phyloP scores from a whole-genome alignment of 2,329 filamentous ascomycete genomes.

The Colletotrichum musae region DNA sequence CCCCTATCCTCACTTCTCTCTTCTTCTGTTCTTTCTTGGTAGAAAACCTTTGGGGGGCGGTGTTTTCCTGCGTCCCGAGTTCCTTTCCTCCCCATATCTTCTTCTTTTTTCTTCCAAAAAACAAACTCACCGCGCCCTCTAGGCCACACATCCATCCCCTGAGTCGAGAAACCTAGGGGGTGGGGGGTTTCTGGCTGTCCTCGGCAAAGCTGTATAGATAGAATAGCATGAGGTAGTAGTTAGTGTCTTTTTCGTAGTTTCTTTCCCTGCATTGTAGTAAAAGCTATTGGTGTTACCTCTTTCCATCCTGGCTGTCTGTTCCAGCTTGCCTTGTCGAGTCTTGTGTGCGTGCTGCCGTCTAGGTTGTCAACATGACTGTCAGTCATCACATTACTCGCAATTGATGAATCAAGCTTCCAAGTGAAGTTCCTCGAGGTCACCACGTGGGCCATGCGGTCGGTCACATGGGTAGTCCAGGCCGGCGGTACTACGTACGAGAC shows the following conservation, averaged over 20 bases:
- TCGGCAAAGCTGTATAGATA: constrained; percentile 27
- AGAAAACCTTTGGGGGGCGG: constrained; percentile 1
- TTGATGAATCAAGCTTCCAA: background rate
- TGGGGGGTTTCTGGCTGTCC: background rate
- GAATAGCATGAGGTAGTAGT: constrained; percentile 34
- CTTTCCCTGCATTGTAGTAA: constrained; percentile 34
- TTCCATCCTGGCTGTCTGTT: background rate
- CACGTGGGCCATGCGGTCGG: background rate
- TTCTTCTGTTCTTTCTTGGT: constrained; percentile 1
- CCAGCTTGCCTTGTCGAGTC: background rate
- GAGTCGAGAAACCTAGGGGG: no score
- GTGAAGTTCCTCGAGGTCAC: background rate
- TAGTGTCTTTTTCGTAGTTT: no score
- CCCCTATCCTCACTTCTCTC: background rate
- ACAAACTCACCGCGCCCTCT: background rate
- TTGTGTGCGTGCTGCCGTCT: background rate
- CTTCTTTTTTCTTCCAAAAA: no score
- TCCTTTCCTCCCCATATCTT: no score
- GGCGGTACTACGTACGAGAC: background rate
- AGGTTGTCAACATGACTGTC: no score
- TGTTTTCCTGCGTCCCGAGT: no score
- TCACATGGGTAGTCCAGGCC: background rate
- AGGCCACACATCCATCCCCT: no score
- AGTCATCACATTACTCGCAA: no score
- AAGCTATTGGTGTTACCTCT: constrained; percentile 35